These are phyloP conservation scores for Neophaeococcomyces aloes DNA, from an alignment of 2,329 filamentous ascomycete species.

Conservation along the genomic window DNA sequence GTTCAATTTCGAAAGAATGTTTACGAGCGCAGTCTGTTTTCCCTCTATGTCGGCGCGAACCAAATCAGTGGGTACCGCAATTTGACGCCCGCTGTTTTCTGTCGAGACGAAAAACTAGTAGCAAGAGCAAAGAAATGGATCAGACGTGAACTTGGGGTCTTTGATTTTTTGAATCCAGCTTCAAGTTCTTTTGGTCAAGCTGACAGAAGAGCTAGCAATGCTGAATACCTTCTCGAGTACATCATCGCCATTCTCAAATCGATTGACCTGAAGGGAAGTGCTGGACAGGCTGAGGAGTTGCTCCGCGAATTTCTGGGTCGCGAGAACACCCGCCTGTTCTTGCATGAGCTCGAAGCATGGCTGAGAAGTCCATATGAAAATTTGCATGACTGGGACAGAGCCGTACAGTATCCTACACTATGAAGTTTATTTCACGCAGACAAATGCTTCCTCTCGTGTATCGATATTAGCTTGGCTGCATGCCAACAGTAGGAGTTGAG, in stretches of 20 bases:
- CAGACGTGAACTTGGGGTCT: slow-evolving; percentile 72
- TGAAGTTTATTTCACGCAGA: too few species aligned
- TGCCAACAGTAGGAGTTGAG: too few species aligned
- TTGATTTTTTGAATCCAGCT: slow-evolving; percentile 54
- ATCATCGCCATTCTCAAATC: slow-evolving; percentile 73
- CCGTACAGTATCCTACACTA: slow-evolving; percentile 56
- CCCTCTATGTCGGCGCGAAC: slow-evolving; percentile 73
- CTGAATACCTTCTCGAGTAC: slow-evolving; percentile 79
- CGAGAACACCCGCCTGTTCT: slow-evolving; percentile 60
- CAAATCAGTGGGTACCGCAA: slow-evolving; percentile 65
- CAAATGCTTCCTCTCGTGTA: too few species aligned
- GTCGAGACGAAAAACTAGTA: slow-evolving; percentile 53
- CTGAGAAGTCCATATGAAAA: slow-evolving; percentile 66
- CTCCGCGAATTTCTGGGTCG: slow-evolving; percentile 67
- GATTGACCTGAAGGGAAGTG: slow-evolving; percentile 68
- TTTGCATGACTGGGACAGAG: slow-evolving; percentile 66
- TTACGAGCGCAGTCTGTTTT: slow-evolving; percentile 63
- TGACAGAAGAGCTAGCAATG: slow-evolving; percentile 51
- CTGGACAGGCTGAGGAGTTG: slow-evolving; percentile 69
- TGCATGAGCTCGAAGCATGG: slow-evolving; percentile 78
- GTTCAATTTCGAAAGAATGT: slow-evolving; percentile 57
- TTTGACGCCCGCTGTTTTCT: slow-evolving; percentile 57
- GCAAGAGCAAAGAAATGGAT: slow-evolving; percentile 72
- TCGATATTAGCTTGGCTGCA: too few species aligned
- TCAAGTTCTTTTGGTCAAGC: slow-evolving; percentile 15